A percentile compares a stretch with the other conserved stretches of the same genome.
These are phyloP conservation scores for Fistulinella prunicolor DNA, from an alignment of 768 basidiomycete species.

Conservation along the genomic window DNA sequence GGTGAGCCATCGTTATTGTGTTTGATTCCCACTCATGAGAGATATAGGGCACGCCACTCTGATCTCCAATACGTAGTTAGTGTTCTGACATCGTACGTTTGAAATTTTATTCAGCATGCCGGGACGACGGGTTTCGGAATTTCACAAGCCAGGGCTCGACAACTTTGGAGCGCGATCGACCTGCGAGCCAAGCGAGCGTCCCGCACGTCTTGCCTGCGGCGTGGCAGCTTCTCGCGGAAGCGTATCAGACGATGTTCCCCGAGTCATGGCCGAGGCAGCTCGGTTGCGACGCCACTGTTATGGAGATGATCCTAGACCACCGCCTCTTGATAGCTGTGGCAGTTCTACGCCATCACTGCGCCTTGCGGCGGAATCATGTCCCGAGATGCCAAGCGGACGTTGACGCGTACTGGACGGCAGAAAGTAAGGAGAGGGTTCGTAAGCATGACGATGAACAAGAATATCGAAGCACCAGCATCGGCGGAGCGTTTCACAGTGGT, in stretches of 20 bases:
- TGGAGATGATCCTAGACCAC: conserved; percentile 47
- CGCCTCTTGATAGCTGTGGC: conserved; percentile 10
- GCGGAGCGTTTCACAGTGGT: conserved; percentile 44
- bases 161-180: not conserved
- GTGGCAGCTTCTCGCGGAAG: conserved; percentile 25
- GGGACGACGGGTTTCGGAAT: not conserved
- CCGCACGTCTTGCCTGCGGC: conserved; percentile 4
- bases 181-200: not conserved
- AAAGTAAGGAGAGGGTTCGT: conserved; percentile 1
- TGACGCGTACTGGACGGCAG: conserved; percentile 39
- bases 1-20: conserved; percentile 20
- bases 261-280: conserved; percentile 31
- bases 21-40: conserved; percentile 11
- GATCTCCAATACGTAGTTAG: conserved; percentile 6
- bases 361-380: conserved; percentile 19
- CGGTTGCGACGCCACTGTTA: conserved; percentile 38
- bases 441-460: not conserved
- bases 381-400: conserved; percentile 32
- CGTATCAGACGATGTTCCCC: conserved; percentile 26
- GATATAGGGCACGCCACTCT: not conserved
- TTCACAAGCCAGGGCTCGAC: not conserved
- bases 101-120: conserved; percentile 11
- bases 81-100: not conserved
- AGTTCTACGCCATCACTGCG: conserved; percentile 1
- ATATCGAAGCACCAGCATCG: conserved; percentile 34